Base-by-base conservation (phyloP, 2,329 filamentous ascomycete species). In the Alternaria sp. region DNA sequence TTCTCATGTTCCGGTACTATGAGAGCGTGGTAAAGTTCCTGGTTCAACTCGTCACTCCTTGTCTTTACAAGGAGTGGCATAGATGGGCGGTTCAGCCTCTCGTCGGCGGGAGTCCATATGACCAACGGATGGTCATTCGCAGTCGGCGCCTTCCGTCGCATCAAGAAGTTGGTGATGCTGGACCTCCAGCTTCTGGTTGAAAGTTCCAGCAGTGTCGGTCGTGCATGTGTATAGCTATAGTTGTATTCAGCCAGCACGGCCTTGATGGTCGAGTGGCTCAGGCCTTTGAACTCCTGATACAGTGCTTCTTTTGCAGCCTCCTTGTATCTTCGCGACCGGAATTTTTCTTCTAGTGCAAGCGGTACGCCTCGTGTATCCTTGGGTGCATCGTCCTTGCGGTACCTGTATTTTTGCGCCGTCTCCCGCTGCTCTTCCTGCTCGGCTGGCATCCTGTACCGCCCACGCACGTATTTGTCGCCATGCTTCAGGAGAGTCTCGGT, bases 211-310 rank as follows among this genome's bases (percentile, higher is more conserved):
- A 95, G 84, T 2, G 88, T 90, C 14, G 85, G 85, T 34, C 91
- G 84, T 11, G 90, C 88, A 29, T 88, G 84, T 23, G 89, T 86
- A 69, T 94, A 95, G 8, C 88, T 90, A 77, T 91, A 88, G 77
- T 95, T 95, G 71, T 85, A 87, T 75, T 95, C 91, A 49, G 90
- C 91, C 46, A 95, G 83, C 7, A 95, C 90, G 8, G 89, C 91
- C 71, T 88, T 87, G 77, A 94, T 90, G 3, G 90, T 88, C 1
- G 90, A 91, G 57, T 86, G 85, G 11, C 89, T 88, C 40, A 94
- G 79, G 21, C 88, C 89, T 68, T 87, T 89, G 79, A 94, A 95
- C 76, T 95, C 91, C 56, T 87, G 85, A 76, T 87, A 89, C 24
- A 90, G 84, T 24, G 91, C 80, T n/a, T 80, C 78, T 71, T 86